Conservation (phyloP, 1,139 yeast species). For the Candida sojae region DNA sequence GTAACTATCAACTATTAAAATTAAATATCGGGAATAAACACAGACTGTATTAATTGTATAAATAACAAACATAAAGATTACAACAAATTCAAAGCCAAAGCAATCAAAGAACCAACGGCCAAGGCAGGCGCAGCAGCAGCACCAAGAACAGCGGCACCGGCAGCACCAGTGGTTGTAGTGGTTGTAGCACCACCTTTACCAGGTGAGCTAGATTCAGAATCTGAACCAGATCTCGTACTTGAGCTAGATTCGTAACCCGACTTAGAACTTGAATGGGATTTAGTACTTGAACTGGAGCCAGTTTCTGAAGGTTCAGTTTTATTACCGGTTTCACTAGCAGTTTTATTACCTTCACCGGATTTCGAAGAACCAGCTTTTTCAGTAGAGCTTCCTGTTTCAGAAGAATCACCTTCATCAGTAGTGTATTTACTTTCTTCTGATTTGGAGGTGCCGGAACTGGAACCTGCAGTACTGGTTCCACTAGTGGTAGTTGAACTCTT, state of each 20-base stretch:
- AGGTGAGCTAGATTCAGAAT: slow-evolving; percentile 4
- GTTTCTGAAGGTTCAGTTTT: slow-evolving; percentile 5
- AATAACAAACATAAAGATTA: neutral
- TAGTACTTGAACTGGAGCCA: neutral
- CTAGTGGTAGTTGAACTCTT: no score
- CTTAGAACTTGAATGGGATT: neutral
- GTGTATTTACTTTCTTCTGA: no score
- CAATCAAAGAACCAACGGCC: slow-evolving; percentile 1
- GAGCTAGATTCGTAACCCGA: slow-evolving; percentile 4
- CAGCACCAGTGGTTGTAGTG: neutral
- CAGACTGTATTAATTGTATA: neutral
- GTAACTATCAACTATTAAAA: neutral
- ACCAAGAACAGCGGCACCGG: slow-evolving; percentile 1
- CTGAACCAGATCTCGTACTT: slow-evolving; percentile 8
- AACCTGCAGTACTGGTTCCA: no score
- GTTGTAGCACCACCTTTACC: neutral
- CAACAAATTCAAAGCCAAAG: slow-evolving; percentile 5
- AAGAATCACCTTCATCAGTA: slow-evolving; percentile 7
- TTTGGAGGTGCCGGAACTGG: no score
- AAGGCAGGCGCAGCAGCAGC: slow-evolving; percentile 1
- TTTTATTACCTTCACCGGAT: slow-evolving; percentile 11
- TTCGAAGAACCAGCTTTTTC: slow-evolving; percentile 6
- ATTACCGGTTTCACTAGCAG: slow-evolving; percentile 12
- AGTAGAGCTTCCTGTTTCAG: slow-evolving; percentile 9
- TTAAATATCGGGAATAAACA: neutral